Percentiles rank a stretch among this genome's conserved stretches.
Evolutionary conservation across 257 asterid genomes (phyloP).

Genomic region (Capsicum baccatum): DNA sequence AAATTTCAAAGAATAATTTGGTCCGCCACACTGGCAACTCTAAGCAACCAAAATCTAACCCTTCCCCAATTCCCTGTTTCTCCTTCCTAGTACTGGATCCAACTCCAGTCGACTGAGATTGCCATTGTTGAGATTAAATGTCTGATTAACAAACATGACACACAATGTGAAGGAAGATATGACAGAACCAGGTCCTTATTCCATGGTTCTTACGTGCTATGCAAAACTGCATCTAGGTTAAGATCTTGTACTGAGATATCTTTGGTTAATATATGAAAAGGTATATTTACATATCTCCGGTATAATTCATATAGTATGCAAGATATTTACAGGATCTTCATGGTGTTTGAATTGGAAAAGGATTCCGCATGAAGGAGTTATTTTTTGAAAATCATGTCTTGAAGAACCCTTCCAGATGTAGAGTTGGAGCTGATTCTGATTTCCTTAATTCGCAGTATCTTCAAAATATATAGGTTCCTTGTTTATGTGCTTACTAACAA

Average conservation of each 20-base stretch:
- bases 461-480: not conserved
- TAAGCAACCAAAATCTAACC: not conserved
- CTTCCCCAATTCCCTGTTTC: not conserved
- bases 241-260: not conserved
- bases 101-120: not conserved
- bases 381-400: not conserved
- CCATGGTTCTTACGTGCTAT: not conserved
- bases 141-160: not conserved
- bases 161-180: not conserved
- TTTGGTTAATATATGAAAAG: not conserved
- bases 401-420: not conserved
- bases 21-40: not conserved
- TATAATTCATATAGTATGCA: not conserved
- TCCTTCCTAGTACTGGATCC: not conserved
- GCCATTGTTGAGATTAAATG: not conserved
- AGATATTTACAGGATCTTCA: not conserved
- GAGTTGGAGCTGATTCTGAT: not conserved
- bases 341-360: not conserved
- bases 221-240: not conserved
- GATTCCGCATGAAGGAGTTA: not conserved
- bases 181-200: not conserved
- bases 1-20: constrained; percentile 14
- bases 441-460: not conserved
- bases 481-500: not conserved
- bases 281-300: not conserved